phyloP scores from a whole-genome alignment of 129 eudicot genomes.

The Arctium minus region DNA sequence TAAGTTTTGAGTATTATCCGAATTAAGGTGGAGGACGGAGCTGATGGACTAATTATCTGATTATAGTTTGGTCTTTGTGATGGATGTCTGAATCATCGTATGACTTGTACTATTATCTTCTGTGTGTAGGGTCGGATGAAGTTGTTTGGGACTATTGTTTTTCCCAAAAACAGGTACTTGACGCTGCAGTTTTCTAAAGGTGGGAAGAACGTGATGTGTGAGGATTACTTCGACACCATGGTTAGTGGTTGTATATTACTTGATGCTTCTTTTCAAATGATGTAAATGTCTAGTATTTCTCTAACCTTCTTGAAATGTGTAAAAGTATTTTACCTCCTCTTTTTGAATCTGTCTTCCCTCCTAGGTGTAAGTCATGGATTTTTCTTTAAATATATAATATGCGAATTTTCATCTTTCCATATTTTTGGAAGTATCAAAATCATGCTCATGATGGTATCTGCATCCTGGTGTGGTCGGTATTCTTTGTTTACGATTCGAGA shows the following conservation, averaged over 20 bases:
- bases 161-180: slow-evolving; percentile 80
- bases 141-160: slow-evolving; percentile 84
- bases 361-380: neutral
- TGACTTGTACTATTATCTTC: neutral
- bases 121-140: slow-evolving; percentile 72
- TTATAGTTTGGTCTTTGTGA: neutral
- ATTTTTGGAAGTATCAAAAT: too few species aligned
- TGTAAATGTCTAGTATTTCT: neutral
- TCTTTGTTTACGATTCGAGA: too few species aligned
- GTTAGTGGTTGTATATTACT: slow-evolving; percentile 35
- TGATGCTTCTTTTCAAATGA: neutral
- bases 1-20: too few species aligned
- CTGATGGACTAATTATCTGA: too few species aligned
- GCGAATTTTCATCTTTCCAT: neutral
- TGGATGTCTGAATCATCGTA: neutral
- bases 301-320: neutral
- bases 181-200: slow-evolving; percentile 97
- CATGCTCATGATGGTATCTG: neutral
- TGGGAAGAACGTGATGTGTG: slow-evolving; percentile 89
- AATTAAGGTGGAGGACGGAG: too few species aligned
- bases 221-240: slow-evolving; percentile 91
- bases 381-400: too few species aligned
- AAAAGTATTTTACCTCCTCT: neutral
- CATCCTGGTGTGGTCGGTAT: too few species aligned
- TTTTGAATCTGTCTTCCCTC: neutral